Evolutionary conservation across 805 yeast genomes (phyloP).

Genomic region (Lachancea waltii): DNA sequence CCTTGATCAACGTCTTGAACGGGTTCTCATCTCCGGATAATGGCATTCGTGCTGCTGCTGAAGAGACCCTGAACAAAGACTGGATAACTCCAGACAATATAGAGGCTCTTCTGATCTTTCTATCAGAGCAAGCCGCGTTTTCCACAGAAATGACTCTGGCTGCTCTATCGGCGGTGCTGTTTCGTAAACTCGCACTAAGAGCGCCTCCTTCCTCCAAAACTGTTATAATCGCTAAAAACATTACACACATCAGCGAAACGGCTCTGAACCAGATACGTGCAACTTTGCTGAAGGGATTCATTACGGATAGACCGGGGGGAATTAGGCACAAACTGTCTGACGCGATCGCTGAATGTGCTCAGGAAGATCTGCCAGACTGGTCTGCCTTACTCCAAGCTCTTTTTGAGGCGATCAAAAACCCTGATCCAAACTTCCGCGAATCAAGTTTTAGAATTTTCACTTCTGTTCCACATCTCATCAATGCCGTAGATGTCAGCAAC

Average conservation of each 20-base stretch:
- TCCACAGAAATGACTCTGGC: constrained; percentile 56
- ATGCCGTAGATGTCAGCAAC: constrained; percentile 47
- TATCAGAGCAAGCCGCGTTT: constrained; percentile 69
- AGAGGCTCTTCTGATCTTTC: constrained; percentile 63
- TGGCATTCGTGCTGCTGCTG: constrained; percentile 68
- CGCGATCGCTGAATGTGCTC: constrained; percentile 88
- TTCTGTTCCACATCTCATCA: constrained; percentile 72
- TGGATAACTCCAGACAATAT: constrained; percentile 70
- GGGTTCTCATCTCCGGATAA: constrained; percentile 80
- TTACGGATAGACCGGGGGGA: constrained; percentile 57
- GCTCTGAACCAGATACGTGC: constrained; percentile 58
- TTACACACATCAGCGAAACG: constrained; percentile 58
- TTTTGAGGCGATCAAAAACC: constrained; percentile 52
- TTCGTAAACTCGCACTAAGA: constrained; percentile 77
- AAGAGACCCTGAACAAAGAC: constrained; percentile 57
- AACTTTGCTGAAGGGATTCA: constrained; percentile 66
- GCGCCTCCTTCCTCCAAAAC: constrained; percentile 56
- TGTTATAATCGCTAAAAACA: constrained; percentile 66
- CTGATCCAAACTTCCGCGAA: constrained; percentile 69
- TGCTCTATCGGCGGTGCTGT: constrained; percentile 79
- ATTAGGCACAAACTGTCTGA: constrained; percentile 91
- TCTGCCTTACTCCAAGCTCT: constrained; percentile 69
- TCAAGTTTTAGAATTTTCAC: constrained; percentile 86
- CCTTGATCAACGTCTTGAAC: constrained; percentile 49
- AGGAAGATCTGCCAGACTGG: constrained; percentile 63